Evolutionary conservation across 306 rosid genomes (phyloP), one percentile per base, ranked within the genome.

Genomic region (Glycine latifolia): DNA sequence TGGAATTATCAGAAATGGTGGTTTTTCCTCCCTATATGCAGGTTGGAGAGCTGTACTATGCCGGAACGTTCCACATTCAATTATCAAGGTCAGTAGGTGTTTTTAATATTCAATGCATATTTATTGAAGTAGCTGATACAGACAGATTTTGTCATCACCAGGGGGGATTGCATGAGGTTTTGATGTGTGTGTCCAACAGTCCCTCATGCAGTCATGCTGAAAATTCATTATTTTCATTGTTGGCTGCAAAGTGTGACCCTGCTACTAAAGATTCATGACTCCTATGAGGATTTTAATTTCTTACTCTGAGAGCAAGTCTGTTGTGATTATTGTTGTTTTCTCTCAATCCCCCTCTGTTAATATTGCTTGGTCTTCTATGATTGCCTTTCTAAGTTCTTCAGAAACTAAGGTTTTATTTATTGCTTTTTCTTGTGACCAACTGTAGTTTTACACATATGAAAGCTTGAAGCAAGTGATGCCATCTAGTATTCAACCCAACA

Each of bases 31-130:
- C 76, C 87, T 91, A 61, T 95, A 95, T 88, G 83, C 95, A 53
- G 99, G 98, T 59, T 95, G 99, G 98, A 93, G 92, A 79, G 99
- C 99, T 71, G 99, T 95, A 71, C 93, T 95, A 55, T 95, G 98
- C 80, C 87, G 99, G 83, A 95, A 95, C 76, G 74, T 95, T 81
- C 99, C 98, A 12, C 99, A 93, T 86, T 95, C 99, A 37, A 70
- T 95, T 82, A 86, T 95, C 86, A 95, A 95, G 99, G 99, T 90
- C 50, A 78, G 84, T 82, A 14, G 15, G 39, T 70, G 59, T 65
- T 89, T 26, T 85, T 72, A 79, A 61, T 74, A 17, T 62, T 46
- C 46, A 78, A 55, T 84, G 65, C 61, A 10, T 66, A 79, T 88
- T 75, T 49, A n/a, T 35, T 80, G 31, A 77, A 71, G 56, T 67